These are phyloP conservation scores for Nakazawaea sp. DNA, from an alignment of 805 yeast species.

Conservation along the genomic window DNA sequence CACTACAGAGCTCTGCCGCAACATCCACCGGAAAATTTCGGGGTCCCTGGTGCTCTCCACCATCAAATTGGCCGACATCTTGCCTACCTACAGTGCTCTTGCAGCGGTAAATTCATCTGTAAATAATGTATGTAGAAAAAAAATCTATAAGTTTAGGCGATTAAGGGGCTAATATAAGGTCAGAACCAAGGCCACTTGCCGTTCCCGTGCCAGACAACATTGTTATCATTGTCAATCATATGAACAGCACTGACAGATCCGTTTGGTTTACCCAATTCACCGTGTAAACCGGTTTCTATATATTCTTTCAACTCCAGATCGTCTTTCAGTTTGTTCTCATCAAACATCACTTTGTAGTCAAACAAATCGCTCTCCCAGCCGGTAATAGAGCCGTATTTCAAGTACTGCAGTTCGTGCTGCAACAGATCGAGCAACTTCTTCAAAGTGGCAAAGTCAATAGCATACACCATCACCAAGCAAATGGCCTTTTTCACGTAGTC, in stretches of 20 bases:
- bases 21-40: conserved; percentile 15
- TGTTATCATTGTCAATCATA: conserved; percentile 11
- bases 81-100: too few relatives aligned
- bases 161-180: not conserved
- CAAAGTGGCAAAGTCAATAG: conserved; percentile 11
- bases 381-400: conserved; percentile 13
- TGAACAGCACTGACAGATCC: conserved; percentile 17
- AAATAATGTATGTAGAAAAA: too few relatives aligned
- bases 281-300: conserved; percentile 11
- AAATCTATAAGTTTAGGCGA: not conserved
- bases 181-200: conserved; percentile 23
- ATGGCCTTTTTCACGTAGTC: conserved; percentile 17
- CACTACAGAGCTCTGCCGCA: conserved; percentile 14
- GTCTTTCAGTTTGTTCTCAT: conserved; percentile 7
- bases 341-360: conserved; percentile 12
- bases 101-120: too few relatives aligned
- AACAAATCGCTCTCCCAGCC: conserved; percentile 21
- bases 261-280: conserved; percentile 14
- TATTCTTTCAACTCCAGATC: conserved; percentile 9
- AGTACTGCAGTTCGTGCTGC: conserved; percentile 9
- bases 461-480: conserved; percentile 15
- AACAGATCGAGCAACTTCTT: conserved; percentile 12
- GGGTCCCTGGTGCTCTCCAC: conserved; percentile 16
- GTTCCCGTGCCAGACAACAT: conserved; percentile 18
- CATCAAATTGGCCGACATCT: too few relatives aligned